phyloP scores from a whole-genome alignment of 2,329 filamentous ascomycete genomes.

The Microdochium nivale region DNA sequence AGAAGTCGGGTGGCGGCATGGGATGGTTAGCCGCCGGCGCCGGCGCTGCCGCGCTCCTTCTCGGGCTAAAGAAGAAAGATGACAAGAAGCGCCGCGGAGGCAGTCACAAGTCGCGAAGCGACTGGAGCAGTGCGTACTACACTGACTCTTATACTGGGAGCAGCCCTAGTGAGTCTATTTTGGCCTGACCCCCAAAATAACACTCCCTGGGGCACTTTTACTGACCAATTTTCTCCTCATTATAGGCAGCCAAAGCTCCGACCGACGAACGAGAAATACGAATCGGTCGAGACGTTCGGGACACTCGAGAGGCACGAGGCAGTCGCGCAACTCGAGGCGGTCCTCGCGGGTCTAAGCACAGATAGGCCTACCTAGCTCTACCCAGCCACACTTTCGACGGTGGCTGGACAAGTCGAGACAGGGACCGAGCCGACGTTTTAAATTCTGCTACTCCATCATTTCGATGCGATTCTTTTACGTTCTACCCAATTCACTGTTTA shows the following conservation, averaged over 20 bases:
- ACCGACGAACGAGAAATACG: constrained; percentile 28
- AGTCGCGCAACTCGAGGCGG: constrained; percentile 14
- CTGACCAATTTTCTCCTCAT: constrained; percentile 13
- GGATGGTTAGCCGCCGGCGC: constrained; percentile 46
- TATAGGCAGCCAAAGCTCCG: constrained; percentile 37
- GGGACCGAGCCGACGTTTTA: too few species aligned
- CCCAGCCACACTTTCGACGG: too few species aligned
- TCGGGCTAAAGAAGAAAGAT: constrained; percentile 42
- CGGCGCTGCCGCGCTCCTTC: constrained; percentile 41
- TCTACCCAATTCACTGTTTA: too few species aligned
- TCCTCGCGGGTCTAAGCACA: background rate
- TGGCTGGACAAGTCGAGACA: too few species aligned
- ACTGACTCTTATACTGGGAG: constrained; percentile 44
- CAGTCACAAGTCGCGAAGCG: constrained; percentile 31
- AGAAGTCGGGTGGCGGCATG: constrained; percentile 33
- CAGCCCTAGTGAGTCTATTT: constrained; percentile 39
- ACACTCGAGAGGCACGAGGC: constrained; percentile 15
- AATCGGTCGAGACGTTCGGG: constrained; percentile 20
- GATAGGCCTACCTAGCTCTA: constrained; percentile 2
- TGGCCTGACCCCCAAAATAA: constrained; percentile 6
- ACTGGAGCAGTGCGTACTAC: constrained; percentile 41
- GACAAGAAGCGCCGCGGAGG: constrained; percentile 34
- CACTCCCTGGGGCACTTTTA: constrained; percentile 11
- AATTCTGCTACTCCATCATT: background rate
- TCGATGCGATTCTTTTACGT: background rate